A percentile compares a stretch with the other conserved stretches of the same genome.
phyloP scores from a whole-genome alignment of 768 basidiomycete species.

The Amanita polypyramis region DNA sequence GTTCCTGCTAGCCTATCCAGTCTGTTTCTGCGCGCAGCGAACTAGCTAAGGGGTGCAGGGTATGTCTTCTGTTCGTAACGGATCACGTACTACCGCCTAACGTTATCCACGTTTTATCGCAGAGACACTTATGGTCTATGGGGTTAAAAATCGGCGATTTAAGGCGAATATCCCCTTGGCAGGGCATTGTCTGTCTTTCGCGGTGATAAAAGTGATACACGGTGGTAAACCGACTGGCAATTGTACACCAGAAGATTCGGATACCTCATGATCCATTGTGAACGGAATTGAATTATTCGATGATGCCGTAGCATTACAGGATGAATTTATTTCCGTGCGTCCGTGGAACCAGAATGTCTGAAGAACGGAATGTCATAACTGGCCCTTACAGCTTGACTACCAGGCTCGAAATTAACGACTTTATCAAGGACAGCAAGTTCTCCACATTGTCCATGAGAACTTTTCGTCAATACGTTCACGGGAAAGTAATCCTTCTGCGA shows the following conservation, averaged over 20 bases:
- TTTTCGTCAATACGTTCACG: not conserved
- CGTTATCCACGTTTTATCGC: not conserved
- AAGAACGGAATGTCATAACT: conserved; percentile 1
- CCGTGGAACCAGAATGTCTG: not conserved
- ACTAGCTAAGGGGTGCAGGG: no score
- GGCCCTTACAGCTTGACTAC: not conserved
- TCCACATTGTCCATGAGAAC: conserved; percentile 3
- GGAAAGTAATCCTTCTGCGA: not conserved
- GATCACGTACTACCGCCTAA: no score
- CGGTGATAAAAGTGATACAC: no score
- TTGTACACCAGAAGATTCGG: not conserved
- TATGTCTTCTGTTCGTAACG: no score
- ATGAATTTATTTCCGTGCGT: no score
- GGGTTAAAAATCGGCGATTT: not conserved
- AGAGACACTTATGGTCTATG: not conserved
- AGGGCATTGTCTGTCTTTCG: not conserved
- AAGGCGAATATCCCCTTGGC: not conserved
- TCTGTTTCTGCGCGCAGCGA: no score
- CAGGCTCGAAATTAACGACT: conserved; percentile 3
- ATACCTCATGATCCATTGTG: not conserved
- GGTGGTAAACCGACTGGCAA: not conserved
- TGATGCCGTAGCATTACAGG: no score
- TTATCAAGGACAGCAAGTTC: conserved; percentile 4
- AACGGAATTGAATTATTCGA: no score
- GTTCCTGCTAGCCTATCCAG: no score